Percentiles rank a stretch among this genome's conserved stretches.
Evolutionary conservation across 352 stramenopile genomes (phyloP).

Genomic region (Vaucheria bursata): DNA sequence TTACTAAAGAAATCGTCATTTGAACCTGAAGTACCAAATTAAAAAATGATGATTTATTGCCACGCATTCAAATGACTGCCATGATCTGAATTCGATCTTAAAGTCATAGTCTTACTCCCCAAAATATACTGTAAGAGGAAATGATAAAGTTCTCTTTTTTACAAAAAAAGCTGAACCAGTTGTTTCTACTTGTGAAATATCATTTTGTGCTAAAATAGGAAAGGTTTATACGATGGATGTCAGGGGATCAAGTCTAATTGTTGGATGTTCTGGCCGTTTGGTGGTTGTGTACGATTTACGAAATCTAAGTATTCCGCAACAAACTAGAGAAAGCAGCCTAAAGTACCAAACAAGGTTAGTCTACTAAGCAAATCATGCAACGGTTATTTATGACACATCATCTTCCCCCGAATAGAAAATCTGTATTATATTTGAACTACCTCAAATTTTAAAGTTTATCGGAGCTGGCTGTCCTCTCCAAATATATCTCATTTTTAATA

Average conservation of each 20-base stretch:
- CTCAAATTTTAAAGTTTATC: too few species aligned
- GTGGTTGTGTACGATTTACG: conserved; percentile 70
- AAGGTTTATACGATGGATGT: conserved; percentile 54
- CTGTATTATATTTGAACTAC: too few species aligned
- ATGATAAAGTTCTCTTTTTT: neutral
- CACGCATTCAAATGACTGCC: too few species aligned
- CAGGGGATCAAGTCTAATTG: conserved; percentile 51
- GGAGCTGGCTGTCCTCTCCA: too few species aligned
- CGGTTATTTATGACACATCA: too few species aligned
- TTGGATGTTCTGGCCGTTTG: conserved; percentile 56
- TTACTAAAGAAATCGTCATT: too few species aligned
- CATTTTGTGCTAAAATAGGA: conserved; percentile 50
- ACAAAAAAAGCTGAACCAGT: neutral
- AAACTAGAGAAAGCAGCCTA: conserved; percentile 64
- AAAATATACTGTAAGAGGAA: neutral
- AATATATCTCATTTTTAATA: too few species aligned
- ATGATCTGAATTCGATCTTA: too few species aligned
- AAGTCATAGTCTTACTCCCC: neutral
- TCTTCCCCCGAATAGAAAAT: too few species aligned
- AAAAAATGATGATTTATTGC: too few species aligned
- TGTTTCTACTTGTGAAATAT: neutral
- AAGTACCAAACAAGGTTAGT: conserved; percentile 86
- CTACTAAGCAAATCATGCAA: too few species aligned
- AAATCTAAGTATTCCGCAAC: conserved; percentile 58
- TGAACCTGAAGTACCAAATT: too few species aligned